Evolutionary conservation across 1,284 basidiomycete genomes (phyloP).

Genomic region (Xerocomus alliaceus): DNA sequence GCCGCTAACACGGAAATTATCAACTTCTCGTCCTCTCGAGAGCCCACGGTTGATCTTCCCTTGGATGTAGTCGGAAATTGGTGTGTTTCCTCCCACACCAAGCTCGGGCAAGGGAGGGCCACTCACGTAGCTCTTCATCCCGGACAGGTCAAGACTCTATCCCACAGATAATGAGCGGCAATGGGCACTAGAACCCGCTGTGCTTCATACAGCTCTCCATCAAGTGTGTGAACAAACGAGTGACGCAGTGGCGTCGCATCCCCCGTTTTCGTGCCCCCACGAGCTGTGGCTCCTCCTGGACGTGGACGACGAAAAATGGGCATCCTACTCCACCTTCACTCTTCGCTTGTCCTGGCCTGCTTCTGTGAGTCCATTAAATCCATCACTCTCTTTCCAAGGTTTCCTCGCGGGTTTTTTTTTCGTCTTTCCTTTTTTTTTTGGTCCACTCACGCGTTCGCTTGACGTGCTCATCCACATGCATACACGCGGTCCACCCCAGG

Average conservation of each 20-base stretch:
- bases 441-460: background rate
- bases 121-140: background rate
- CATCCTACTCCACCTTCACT: constrained; percentile 57
- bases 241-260: constrained; percentile 30
- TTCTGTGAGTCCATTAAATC: constrained; percentile 52
- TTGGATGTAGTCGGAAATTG: constrained; percentile 45
- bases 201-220: constrained; percentile 46
- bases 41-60: constrained; percentile 29
- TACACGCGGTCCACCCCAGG: constrained; percentile 35
- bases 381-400: background rate
- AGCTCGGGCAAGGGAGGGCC: constrained; percentile 37
- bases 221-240: constrained; percentile 42
- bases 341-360: constrained; percentile 71
- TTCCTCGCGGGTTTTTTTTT: background rate
- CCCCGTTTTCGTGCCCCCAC: constrained; percentile 49
- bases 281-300: constrained; percentile 65
- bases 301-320: constrained; percentile 56
- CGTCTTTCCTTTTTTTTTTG: background rate
- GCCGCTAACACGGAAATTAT: constrained; percentile 71
- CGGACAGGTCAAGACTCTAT: constrained; percentile 42
- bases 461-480: background rate
- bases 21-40: constrained; percentile 54
- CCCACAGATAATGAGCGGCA: constrained; percentile 37
- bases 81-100: constrained; percentile 40
- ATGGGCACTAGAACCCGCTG: constrained; percentile 53